Base-by-base conservation (phyloP, 2,329 filamentous ascomycete genomes). In the Penicillium sp. region DNA sequence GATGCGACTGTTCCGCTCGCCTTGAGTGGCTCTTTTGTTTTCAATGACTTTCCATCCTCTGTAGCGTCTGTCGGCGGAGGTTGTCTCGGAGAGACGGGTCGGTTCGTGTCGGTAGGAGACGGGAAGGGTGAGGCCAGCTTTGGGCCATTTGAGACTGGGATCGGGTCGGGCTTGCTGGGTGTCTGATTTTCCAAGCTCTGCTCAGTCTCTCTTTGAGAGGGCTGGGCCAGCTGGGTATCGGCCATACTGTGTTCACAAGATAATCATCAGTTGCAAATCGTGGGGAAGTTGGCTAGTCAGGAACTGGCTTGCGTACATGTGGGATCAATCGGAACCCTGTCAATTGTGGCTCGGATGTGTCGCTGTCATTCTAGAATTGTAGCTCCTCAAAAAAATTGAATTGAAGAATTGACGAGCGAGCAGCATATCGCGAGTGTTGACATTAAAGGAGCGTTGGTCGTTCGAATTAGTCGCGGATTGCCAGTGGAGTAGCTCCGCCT, bases 101-200 rank as follows among this genome's bases (percentile, higher is more conserved):
- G 59, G 49, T 66, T 65, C 50, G 66, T 22, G 54, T 64, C 66
- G 37, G 70, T 70, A 2, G 69, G 70, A 44, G 71, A 72, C 49
- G 69, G 69, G 50, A 72, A 67, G 10, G 70, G 66, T 10, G 71
- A 70, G 14, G 67, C 66, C 50, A 71, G 43, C 55, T 68, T 70
- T 31, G 61, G 51, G 35, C 50, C 61, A 51, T 64, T 66, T 14
- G 66, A 65, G 24, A 64, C 49, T 18, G 62, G 55, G 22, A 66
- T 59, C 6, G 61, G 61, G 22, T 68, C 66, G 35, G 64, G 61
- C 11, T 57, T 66, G 56, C 62, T 66, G 4, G 59, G 56, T 41
- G 69, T 57, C 11, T 63, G 55, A 24, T 61, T 66, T 58, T 62
- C 53, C 14, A 62, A 54, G 33, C 46, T 46, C 14, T 54, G 57